phyloP scores from a whole-genome alignment of 352 stramenopile genomes.

The Phytophthora tentaculata region DNA sequence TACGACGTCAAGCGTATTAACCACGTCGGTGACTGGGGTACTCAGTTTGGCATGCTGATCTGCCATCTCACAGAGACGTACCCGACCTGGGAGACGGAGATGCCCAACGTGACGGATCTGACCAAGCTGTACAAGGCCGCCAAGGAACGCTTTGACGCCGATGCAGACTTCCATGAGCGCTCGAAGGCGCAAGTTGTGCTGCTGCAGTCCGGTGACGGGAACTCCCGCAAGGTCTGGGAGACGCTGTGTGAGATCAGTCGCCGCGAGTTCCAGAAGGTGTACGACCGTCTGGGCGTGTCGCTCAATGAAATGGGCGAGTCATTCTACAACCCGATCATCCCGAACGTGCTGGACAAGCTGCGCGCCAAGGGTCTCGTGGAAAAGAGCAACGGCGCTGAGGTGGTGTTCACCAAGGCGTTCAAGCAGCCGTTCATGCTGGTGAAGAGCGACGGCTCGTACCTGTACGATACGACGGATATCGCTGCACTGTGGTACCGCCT shows the following conservation, averaged over 20 bases:
- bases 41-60: constrained; percentile 99
- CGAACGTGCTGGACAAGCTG: constrained; percentile 89
- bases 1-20: constrained; percentile 86
- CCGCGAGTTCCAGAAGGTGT: constrained; percentile 88
- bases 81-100: constrained; percentile 90
- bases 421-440: constrained; percentile 91
- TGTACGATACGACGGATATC: constrained; percentile 89
- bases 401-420: constrained; percentile 92
- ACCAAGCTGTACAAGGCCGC: constrained; percentile 92
- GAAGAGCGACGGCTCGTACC: constrained; percentile 86
- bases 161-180: constrained; percentile 96
- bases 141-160: constrained; percentile 97
- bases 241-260: constrained; percentile 87
- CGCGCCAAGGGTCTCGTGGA: constrained; percentile 88
- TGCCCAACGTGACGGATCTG: constrained; percentile 97
- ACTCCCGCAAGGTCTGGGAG: constrained; percentile 84
- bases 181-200: constrained; percentile 98
- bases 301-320: constrained; percentile 86
- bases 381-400: constrained; percentile 89
- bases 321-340: constrained; percentile 90
- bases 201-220: constrained; percentile 94
- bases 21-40: constrained; percentile 89
- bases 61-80: constrained; percentile 98
- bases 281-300: constrained; percentile 77
- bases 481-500: constrained; percentile 88